Evolutionary conservation across 1,139 yeast species (phyloP), one percentile per base, ranked within the genome.

Genomic region (Lodderomyces theae): DNA sequence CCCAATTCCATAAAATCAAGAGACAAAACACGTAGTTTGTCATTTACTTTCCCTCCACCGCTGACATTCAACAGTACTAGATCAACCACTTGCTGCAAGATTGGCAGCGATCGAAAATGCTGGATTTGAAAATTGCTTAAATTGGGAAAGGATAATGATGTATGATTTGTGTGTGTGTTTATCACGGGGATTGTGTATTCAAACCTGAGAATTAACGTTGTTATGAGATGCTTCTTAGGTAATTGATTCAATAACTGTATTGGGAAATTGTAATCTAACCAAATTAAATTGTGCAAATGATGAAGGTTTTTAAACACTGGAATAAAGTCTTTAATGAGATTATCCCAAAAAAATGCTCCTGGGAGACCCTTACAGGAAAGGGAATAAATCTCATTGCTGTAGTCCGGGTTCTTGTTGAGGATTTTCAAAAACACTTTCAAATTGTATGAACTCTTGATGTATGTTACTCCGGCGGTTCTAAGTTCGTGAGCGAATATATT

Each of bases 211-310:
- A 52, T 47, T 21, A 68, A 49, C 1, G 58, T 47, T 9, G 44
- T 44, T 2, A 68, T 28, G 3, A 48, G 28, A 2, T 42, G 38
- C 18, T 47, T 52, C 35, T 53, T 49, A 3, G 64, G 63, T 24
- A 68, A 41, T 16, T 39, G 31, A 17, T 43, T 33, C 34, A 69
- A 51, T 40, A 55, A 63, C 15, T 56, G 57, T 13, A 65, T 47
- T n/a, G 59, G 50, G 44, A 70, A 66, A 38, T 61, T 61, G 36
- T 62, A 64, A 36, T 58, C 56, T 6, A 56, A 45, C 76, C 76
- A 70, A 5, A 58, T 50, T 25, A 70, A 48, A 38, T 58, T 61
- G 5, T 44, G 51, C 22, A 69, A 45, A 26, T 53, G 50, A 13
- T 28, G n/a, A n/a, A n/a, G n/a, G n/a, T n/a, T n/a, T n/a, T n/a